phyloP scores from a whole-genome alignment of 2,329 filamentous ascomycete genomes.

The Laburnicola sp. region DNA sequence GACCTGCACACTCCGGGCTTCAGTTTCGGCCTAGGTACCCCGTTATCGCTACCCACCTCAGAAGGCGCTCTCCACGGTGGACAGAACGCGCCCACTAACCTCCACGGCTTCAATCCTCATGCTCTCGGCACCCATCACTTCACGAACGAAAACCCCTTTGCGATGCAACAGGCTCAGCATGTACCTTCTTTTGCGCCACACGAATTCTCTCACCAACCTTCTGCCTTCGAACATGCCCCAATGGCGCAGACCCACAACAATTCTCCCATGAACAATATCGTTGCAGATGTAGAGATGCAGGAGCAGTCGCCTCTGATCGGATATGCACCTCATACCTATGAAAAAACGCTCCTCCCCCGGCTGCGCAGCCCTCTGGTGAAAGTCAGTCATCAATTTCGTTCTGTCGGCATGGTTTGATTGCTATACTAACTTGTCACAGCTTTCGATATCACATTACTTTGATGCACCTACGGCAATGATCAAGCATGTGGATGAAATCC shows the following conservation, averaged over 20 bases:
- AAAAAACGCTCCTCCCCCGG: constrained; percentile 52
- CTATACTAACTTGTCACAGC: constrained; percentile 46
- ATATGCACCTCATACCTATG: constrained; percentile 56
- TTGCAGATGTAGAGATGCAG: constrained; percentile 62
- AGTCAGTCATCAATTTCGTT: constrained; percentile 44
- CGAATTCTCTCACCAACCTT: constrained; percentile 78
- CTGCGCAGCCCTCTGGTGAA: constrained; percentile 48
- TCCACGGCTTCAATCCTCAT: constrained; percentile 66
- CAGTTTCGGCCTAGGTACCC: constrained; percentile 74
- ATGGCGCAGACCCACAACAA: constrained; percentile 70
- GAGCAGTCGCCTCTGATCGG: constrained; percentile 63
- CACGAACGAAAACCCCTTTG: constrained; percentile 72
- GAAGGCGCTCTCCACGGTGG: constrained; percentile 65
- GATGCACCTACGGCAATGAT: constrained; percentile 95
- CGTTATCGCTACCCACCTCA: constrained; percentile 77
- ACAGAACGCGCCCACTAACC: constrained; percentile 54
- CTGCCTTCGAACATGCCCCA: constrained; percentile 68
- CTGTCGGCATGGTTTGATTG: not conserved
- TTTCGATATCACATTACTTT: constrained; percentile 90
- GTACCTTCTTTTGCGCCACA: constrained; percentile 69
- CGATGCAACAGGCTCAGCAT: constrained; percentile 52
- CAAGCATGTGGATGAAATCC: constrained; percentile 84
- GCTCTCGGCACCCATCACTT: constrained; percentile 51
- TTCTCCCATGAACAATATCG: constrained; percentile 63
- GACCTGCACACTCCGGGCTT: constrained; percentile 84